These are phyloP conservation scores for Lotus japonicus DNA, from an alignment of 306 rosid species.

Conservation along the genomic window DNA sequence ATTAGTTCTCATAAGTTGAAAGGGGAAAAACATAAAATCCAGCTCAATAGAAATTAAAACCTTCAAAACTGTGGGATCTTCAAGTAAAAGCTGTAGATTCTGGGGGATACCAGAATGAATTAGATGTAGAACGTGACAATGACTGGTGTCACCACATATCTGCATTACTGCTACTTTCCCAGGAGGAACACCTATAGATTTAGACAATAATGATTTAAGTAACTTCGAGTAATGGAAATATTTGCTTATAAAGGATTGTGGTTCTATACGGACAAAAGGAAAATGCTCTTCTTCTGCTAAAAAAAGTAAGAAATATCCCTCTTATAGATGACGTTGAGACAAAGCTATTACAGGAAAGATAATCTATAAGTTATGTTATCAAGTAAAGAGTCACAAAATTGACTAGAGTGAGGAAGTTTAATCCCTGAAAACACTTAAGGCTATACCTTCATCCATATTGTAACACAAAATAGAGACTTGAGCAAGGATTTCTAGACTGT, in stretches of 20 bases:
- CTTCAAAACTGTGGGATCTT: slow-evolving; percentile 62
- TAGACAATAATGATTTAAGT: slow-evolving; percentile 10
- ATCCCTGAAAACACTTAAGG: background rate
- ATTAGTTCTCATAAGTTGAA: background rate
- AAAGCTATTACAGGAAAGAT: background rate
- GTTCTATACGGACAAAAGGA: background rate
- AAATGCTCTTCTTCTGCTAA: background rate
- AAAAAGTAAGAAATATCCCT: background rate
- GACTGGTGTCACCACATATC: slow-evolving; percentile 47
- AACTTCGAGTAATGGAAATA: background rate
- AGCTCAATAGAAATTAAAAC: slow-evolving; percentile 30
- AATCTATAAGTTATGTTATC: background rate
- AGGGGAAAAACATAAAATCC: background rate
- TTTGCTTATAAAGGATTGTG: background rate
- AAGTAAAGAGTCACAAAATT: background rate
- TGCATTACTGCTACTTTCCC: slow-evolving; percentile 92
- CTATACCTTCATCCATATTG: background rate
- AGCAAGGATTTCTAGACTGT: background rate
- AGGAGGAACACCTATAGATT: slow-evolving; percentile 61
- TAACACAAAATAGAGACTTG: background rate
- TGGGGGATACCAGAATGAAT: slow-evolving; percentile 80
- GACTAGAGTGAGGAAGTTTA: background rate
- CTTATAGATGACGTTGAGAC: background rate
- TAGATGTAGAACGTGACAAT: slow-evolving; percentile 76
- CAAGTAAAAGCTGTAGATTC: slow-evolving; percentile 61